Conservation (phyloP, 1,284 basidiomycete genomes). For the Macrocystidia cucumis region DNA sequence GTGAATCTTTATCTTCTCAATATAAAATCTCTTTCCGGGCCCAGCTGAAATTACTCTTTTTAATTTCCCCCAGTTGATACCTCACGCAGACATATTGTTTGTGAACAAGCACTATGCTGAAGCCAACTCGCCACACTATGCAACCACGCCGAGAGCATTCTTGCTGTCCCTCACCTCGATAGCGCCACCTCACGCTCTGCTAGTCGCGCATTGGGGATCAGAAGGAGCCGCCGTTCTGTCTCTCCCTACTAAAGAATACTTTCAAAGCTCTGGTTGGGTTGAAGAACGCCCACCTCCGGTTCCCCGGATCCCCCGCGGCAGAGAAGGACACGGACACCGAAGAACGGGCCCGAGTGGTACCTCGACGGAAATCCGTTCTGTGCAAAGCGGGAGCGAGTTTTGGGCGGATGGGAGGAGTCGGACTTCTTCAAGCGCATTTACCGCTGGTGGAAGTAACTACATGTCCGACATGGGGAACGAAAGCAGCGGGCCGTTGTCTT, state of each 20-base stretch:
- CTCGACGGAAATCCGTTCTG: constrained; percentile 38
- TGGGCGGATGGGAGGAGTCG: constrained; percentile 57
- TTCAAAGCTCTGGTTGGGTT: constrained; percentile 74
- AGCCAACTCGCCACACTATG: constrained; percentile 46
- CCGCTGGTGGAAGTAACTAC: constrained; percentile 28
- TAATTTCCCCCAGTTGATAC: constrained; percentile 48
- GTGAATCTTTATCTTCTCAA: constrained; percentile 24
- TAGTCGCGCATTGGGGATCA: constrained; percentile 71
- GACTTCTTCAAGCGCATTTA: constrained; percentile 50
- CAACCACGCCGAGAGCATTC: constrained; percentile 62
- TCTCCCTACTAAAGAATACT: constrained; percentile 76
- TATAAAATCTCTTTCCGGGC: constrained; percentile 8
- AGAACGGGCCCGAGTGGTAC: constrained; percentile 10
- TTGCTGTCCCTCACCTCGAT: constrained; percentile 61
- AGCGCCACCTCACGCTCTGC: constrained; percentile 62
- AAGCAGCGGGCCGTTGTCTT: constrained; percentile 13
- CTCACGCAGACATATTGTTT: constrained; percentile 72
- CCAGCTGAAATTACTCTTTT: constrained; percentile 5
- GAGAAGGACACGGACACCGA: constrained; percentile 13
- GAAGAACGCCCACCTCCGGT: constrained; percentile 26
- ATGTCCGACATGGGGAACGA: constrained; percentile 22
- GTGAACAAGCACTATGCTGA: constrained; percentile 63
- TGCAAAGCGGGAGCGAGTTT: constrained; percentile 69
- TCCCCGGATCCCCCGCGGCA: constrained; percentile 11
- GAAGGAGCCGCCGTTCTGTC: constrained; percentile 73